A percentile compares a stretch with the other conserved stretches of the same genome.
phyloP scores from a whole-genome alignment of 106 monocot species.

The Gastrodia elata region DNA sequence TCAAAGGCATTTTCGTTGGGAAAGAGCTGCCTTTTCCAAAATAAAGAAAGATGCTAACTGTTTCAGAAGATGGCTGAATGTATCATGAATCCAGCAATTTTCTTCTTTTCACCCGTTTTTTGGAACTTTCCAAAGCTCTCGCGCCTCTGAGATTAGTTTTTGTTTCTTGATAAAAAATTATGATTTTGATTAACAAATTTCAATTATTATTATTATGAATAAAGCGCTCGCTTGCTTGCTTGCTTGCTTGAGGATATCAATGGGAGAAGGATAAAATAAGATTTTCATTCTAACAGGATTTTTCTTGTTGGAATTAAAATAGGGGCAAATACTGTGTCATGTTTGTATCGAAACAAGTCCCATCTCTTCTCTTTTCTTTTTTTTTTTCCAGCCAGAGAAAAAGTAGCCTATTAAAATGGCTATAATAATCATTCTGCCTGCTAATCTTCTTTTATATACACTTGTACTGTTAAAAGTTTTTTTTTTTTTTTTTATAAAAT shows the following conservation, averaged over 20 bases:
- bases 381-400: neutral
- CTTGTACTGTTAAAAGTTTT: too few species aligned
- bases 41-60: neutral
- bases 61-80: neutral
- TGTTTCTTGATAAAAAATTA: too few species aligned
- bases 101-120: neutral
- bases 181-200: too few species aligned
- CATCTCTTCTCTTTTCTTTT: too few species aligned
- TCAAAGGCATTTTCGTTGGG: neutral
- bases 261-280: too few species aligned
- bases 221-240: too few species aligned
- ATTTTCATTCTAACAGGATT: neutral
- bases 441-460: too few species aligned
- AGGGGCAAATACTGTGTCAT: neutral
- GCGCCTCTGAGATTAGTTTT: neutral
- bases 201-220: too few species aligned
- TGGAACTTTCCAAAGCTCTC: neutral
- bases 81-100: neutral
- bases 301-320: slow-evolving; percentile 2
- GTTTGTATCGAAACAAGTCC: too few species aligned
- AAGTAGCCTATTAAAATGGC: neutral
- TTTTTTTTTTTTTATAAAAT: too few species aligned
- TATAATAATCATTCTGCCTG: neutral
- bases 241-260: too few species aligned
- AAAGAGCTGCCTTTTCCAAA: neutral